These are phyloP conservation scores for Pseudogymnoascus pannorum DNA, from an alignment of 2,329 filamentous ascomycete species.

Conservation along the genomic window DNA sequence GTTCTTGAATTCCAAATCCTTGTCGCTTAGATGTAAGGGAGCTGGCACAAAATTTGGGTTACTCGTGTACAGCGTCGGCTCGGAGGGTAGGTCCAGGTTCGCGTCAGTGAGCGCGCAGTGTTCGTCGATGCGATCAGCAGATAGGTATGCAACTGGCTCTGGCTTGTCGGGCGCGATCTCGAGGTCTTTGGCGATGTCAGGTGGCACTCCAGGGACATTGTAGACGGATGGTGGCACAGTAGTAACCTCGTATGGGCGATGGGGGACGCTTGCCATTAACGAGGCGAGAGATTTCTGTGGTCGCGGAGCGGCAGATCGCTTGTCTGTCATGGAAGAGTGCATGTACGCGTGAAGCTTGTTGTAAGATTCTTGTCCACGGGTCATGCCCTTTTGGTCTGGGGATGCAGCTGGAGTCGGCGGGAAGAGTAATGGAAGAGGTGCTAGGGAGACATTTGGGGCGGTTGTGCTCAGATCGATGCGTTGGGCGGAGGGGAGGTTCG, in stretches of 20 bases:
- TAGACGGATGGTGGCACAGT: slow-evolving; percentile 23
- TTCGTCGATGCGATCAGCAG: slow-evolving; percentile 64
- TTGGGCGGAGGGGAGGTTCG: slow-evolving; percentile 67
- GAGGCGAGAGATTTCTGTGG: slow-evolving; percentile 25
- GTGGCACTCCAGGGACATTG: slow-evolving; percentile 21
- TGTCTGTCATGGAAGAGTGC: background rate
- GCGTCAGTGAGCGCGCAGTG: slow-evolving; percentile 56
- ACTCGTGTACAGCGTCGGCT: slow-evolving; percentile 21
- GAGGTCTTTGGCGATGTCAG: slow-evolving; percentile 30
- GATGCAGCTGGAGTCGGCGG: background rate
- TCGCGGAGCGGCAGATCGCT: slow-evolving; percentile 11
- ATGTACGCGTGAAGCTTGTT: slow-evolving; percentile 19
- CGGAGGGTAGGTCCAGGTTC: slow-evolving; percentile 28
- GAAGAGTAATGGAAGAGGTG: slow-evolving; percentile 9
- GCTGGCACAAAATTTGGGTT: slow-evolving; percentile 30
- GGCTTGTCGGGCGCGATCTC: slow-evolving; percentile 39
- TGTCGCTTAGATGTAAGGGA: slow-evolving; percentile 37
- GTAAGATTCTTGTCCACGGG: slow-evolving; percentile 26
- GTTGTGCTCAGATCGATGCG: slow-evolving; percentile 60
- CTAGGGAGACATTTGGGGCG: background rate
- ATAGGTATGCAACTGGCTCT: slow-evolving; percentile 59
- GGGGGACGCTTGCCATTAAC: slow-evolving; percentile 23
- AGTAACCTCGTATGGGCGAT: slow-evolving; percentile 18
- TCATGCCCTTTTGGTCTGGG: background rate
- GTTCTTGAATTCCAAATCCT: slow-evolving; percentile 58